A percentile compares a stretch with the other conserved stretches of the same genome.
Evolutionary conservation across 495 filamentous ascomycete species (phyloP).

Genomic region (Aspergillus avenaceus): DNA sequence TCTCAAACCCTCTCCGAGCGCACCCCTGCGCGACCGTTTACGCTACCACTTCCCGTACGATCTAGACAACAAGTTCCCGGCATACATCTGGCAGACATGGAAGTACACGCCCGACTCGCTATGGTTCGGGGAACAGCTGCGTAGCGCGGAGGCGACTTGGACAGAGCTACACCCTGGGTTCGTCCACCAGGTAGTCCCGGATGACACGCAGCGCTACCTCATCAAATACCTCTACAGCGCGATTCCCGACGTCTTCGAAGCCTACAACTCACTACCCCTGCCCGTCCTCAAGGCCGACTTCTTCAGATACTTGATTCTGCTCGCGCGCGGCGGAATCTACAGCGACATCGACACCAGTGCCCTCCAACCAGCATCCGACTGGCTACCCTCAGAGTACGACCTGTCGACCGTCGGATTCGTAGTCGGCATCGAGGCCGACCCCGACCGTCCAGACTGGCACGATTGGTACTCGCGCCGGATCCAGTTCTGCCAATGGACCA

Average conservation of each 20-base stretch:
- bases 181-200: constrained; percentile 94
- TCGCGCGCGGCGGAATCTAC: constrained; percentile 93
- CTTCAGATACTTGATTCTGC: constrained; percentile 93
- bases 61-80: constrained; percentile 80
- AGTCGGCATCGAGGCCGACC: constrained; percentile 93
- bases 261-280: constrained; percentile 78
- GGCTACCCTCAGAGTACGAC: constrained; percentile 78
- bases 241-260: constrained; percentile 88
- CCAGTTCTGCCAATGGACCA: constrained; percentile 99
- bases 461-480: constrained; percentile 95
- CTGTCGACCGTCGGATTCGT: constrained; percentile 75
- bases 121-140: constrained; percentile 69
- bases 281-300: constrained; percentile 95
- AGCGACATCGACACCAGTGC: constrained; percentile 93
- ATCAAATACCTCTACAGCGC: constrained; percentile 82
- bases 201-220: constrained; percentile 75
- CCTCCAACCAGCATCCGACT: constrained; percentile 75
- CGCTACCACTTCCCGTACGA: constrained; percentile 94
- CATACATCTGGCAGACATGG: constrained; percentile 99
- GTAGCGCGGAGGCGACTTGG: constrained; percentile 86
- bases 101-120: constrained; percentile 80
- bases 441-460: constrained; percentile 86
- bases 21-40: constrained; percentile 74
- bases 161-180: constrained; percentile 85
- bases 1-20: constrained; percentile 30